Evolutionary conservation across 352 stramenopile species (phyloP).

Genomic region (Pythium brassicae): DNA sequence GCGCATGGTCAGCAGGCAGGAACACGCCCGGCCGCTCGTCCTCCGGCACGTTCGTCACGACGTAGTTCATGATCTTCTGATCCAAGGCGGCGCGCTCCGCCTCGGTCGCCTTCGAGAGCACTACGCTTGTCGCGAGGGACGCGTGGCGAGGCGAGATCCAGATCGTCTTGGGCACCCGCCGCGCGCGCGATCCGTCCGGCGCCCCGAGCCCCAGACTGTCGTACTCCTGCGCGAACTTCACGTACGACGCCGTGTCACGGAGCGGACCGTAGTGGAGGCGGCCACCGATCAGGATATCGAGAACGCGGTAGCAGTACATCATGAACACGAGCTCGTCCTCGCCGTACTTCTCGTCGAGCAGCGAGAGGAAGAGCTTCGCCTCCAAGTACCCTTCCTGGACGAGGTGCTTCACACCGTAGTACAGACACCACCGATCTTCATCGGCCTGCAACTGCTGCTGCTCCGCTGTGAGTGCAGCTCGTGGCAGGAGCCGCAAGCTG

Average conservation of each 20-base stretch:
- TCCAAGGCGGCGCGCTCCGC: slow-evolving; percentile 46
- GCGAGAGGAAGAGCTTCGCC: slow-evolving; percentile 87
- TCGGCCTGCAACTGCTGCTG: slow-evolving; percentile 63
- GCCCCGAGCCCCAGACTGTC: slow-evolving; percentile 19
- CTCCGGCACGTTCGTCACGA: slow-evolving; percentile 55
- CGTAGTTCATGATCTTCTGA: slow-evolving; percentile 64
- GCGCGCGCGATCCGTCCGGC: background rate
- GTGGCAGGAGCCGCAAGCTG: background rate
- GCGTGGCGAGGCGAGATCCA: slow-evolving; percentile 82
- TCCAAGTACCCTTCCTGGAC: slow-evolving; percentile 86
- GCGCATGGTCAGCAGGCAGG: slow-evolving; percentile 24
- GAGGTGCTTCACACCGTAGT: slow-evolving; percentile 88
- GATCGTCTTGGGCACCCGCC: slow-evolving; percentile 56
- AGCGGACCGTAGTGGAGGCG: slow-evolving; percentile 63
- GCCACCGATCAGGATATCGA: slow-evolving; percentile 65
- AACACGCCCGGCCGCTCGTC: slow-evolving; percentile 46
- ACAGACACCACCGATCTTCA: slow-evolving; percentile 90
- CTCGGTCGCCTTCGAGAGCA: slow-evolving; percentile 71
- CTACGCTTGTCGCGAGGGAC: slow-evolving; percentile 62
- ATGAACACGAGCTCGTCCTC: slow-evolving; percentile 91
- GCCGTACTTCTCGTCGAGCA: slow-evolving; percentile 91
- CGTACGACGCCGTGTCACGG: slow-evolving; percentile 50
- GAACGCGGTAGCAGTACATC: slow-evolving; percentile 82
- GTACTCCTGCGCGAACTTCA: slow-evolving; percentile 49
- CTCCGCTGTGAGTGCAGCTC: slow-evolving; percentile 18